Conservation (phyloP, 371 early-diverging fungal genomes). For the Coemansia sp. region DNA sequence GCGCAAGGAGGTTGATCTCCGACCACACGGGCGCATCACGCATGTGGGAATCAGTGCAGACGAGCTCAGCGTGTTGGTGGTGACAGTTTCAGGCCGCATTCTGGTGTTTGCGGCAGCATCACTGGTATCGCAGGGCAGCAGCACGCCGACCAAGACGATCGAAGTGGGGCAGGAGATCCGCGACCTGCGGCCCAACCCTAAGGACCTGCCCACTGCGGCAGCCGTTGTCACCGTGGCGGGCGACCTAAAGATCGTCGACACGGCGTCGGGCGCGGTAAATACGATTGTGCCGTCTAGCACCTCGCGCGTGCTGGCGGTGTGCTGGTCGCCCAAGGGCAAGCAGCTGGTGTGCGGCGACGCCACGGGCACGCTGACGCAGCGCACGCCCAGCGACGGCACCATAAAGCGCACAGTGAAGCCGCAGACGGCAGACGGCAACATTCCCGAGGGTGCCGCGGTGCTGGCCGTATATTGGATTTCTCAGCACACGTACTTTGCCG, state of each 20-base stretch:
- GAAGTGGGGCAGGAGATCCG: constrained; percentile 28
- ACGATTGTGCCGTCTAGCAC: constrained; percentile 6
- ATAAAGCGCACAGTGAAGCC: constrained; percentile 41
- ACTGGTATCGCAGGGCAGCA: constrained; percentile 12
- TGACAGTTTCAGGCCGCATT: constrained; percentile 14
- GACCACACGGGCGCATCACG: constrained; percentile 25
- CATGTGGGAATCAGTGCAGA: constrained; percentile 44
- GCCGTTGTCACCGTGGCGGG: constrained; percentile 40
- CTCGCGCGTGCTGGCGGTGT: constrained; percentile 23
- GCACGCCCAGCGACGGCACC: constrained; percentile 35
- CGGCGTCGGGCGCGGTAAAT: constrained; percentile 2
- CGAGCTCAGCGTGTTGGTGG: constrained; percentile 40
- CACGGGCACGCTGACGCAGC: constrained; percentile 23
- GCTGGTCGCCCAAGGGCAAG: constrained; percentile 55
- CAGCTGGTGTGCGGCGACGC: constrained; percentile 51
- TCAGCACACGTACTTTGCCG: constrained; percentile 42
- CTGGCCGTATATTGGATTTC: constrained; percentile 50
- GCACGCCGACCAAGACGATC: constrained; percentile 13
- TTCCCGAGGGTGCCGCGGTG: constrained; percentile 20
- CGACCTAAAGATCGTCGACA: constrained; percentile 34
- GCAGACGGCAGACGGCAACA: constrained; percentile 23
- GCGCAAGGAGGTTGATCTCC: constrained; percentile 32
- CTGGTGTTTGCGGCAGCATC: constrained; percentile 34
- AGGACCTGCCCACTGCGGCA: constrained; percentile 20
- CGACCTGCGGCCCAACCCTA: constrained; percentile 48